Evolutionary conservation across 2,329 filamentous ascomycete species (phyloP).

Genomic region (Tolypocladium cylindrosporum): DNA sequence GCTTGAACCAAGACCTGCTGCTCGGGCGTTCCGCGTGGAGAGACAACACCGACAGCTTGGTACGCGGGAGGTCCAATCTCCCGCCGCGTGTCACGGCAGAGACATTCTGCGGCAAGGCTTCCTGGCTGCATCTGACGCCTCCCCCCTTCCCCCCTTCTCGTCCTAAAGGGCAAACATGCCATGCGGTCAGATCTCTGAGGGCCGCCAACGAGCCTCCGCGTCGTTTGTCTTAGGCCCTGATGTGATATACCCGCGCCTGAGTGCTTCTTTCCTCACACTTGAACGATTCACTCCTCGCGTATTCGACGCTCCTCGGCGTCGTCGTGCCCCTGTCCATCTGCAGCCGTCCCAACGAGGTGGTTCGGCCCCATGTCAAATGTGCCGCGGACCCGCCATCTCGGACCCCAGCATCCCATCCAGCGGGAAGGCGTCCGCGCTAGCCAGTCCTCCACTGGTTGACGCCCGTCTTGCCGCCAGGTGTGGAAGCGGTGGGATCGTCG

Average conservation of each 20-base stretch:
- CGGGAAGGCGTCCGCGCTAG: slow-evolving; percentile 1
- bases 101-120: too few species aligned
- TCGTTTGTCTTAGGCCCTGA: too few species aligned
- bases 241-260: too few species aligned
- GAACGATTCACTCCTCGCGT: not conserved
- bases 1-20: too few species aligned
- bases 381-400: not conserved
- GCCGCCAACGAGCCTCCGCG: not conserved
- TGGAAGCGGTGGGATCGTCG: not conserved
- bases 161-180: too few species aligned
- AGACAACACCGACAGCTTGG: not conserved
- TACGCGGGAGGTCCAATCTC: not conserved
- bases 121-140: too few species aligned
- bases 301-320: not conserved
- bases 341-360: not conserved
- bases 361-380: not conserved
- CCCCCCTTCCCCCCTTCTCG: too few species aligned
- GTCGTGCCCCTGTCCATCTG: not conserved
- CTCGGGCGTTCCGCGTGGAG: too few species aligned
- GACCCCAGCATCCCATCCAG: not conserved
- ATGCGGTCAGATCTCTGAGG: too few species aligned
- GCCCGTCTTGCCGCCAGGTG: not conserved
- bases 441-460: not conserved
- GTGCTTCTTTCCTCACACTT: not conserved
- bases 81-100: too few species aligned